Evolutionary conservation across 2,329 filamentous ascomycete species (phyloP).

Genomic region (Cladosporium sp.): DNA sequence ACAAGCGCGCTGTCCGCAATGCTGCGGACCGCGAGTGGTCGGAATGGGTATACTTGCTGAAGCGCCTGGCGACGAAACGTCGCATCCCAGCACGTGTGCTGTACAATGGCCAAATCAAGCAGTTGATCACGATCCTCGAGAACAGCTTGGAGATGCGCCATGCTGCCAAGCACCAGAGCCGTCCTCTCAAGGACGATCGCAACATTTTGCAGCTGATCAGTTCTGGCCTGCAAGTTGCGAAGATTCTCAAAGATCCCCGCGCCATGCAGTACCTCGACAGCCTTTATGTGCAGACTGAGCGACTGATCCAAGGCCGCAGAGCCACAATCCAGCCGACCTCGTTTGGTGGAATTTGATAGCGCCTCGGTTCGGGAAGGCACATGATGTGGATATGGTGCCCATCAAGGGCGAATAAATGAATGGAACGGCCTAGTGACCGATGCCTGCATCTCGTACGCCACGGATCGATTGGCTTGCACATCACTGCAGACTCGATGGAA

Average conservation of each 20-base stretch:
- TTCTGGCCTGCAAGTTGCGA: slow-evolving; percentile 82
- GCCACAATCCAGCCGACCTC: slow-evolving; percentile 21
- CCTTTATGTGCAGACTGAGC: slow-evolving; percentile 80
- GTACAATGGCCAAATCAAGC: slow-evolving; percentile 86
- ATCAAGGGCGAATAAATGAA: background rate
- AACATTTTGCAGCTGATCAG: slow-evolving; percentile 87
- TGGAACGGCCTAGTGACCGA: slow-evolving; percentile 1
- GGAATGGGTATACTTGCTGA: slow-evolving; percentile 87
- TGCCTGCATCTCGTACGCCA: background rate
- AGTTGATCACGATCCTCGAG: slow-evolving; percentile 83
- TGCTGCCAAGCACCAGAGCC: slow-evolving; percentile 78
- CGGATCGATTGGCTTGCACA: background rate
- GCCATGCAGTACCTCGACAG: slow-evolving; percentile 82
- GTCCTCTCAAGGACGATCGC: slow-evolving; percentile 82
- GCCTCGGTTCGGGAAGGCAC: background rate
- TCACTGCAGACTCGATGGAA: background rate
- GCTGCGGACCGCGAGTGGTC: slow-evolving; percentile 84
- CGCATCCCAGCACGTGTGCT: slow-evolving; percentile 80
- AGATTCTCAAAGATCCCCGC: slow-evolving; percentile 79
- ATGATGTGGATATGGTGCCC: background rate
- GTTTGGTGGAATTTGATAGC: slow-evolving; percentile 11
- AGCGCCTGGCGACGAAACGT: slow-evolving; percentile 81
- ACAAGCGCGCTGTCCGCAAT: slow-evolving; percentile 75
- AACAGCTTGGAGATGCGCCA: slow-evolving; percentile 88
- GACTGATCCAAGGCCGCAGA: slow-evolving; percentile 62